Base-by-base conservation (phyloP, 2,329 filamentous ascomycete species). In the Exophiala calicioides region DNA sequence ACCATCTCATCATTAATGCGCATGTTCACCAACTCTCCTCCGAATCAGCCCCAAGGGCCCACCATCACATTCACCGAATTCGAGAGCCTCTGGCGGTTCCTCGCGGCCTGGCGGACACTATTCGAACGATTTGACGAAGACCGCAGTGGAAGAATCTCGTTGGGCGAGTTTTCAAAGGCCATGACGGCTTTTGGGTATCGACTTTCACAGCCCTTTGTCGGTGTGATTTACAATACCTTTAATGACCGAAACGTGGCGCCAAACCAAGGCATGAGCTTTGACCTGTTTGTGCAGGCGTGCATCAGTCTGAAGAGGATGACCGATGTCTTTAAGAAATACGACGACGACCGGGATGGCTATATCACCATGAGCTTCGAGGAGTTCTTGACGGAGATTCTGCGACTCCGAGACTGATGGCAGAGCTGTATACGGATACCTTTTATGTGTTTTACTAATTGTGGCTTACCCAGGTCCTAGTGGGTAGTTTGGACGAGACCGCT, bases 1-100 rank as follows among this genome's bases (percentile, higher is more conserved):
- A 98, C 93, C 1, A 90, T 97, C 56, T 86, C 86, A 63, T 95
- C 97, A 88, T 96, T 98, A 90, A 96, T 98, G 58, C 86, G 90
- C 64, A 97, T 98, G 93, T 98, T 98, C 71, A 52, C 53, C 23
- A 55, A 44, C 19, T 53, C 57, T 6, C 50, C 55, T 15, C 50
- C 51, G 20, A 42, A 44, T 29, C 48, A 55, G 34, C 48, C 50
- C n/a, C 46, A 53, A 23, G 55, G 55, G 5, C 91, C 97, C 71
- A 88, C 86, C 48, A 94, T 98, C 66, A 90, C 86, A 52, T 97
- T 95, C 67, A 85, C 93, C 56, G 93, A 97, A 69, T 98, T 98
- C 68, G 94, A 90, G 65, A 91, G 89, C 13, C 77, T 98, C 16
- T 98, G 93, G 93, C 88, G 87, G 13, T 98, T 97, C 70, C 79